Conservation (phyloP, 106 monocot genomes). For the Platanthera zijinensis region DNA sequence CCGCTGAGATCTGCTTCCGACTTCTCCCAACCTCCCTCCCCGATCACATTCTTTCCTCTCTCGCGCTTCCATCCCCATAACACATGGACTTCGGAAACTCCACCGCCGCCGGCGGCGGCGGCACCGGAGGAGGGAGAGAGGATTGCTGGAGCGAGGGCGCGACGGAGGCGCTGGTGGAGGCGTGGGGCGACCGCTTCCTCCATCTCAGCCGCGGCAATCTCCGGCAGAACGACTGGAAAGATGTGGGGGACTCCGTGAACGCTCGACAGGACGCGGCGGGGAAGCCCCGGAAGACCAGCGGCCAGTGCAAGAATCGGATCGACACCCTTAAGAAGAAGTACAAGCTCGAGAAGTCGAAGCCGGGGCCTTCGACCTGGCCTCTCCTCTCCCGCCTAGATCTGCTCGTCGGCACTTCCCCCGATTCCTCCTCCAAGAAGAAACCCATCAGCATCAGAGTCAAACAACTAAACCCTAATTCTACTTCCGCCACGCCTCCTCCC, state of each 20-base stretch:
- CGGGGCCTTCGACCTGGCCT: slow-evolving; percentile 27
- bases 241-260: slow-evolving; percentile 43
- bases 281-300: slow-evolving; percentile 24
- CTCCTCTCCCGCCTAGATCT: slow-evolving; percentile 31
- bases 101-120: not conserved
- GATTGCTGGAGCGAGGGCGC: slow-evolving; percentile 51
- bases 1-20: not conserved
- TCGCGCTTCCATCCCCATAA: not conserved
- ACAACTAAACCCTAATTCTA: slow-evolving; percentile 11
- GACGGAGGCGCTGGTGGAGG: slow-evolving; percentile 30
- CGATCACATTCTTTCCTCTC: not conserved
- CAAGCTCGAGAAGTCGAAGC: slow-evolving; percentile 35
- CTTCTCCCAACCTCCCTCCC: not conserved
- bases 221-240: slow-evolving; percentile 46
- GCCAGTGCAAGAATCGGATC: slow-evolving; percentile 55
- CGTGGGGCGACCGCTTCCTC: slow-evolving; percentile 46
- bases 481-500: not conserved
- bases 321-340: slow-evolving; percentile 62
- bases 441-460: slow-evolving; percentile 5
- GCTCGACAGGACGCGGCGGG: slow-evolving; percentile 21
- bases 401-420: slow-evolving; percentile 13
- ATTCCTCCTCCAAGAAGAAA: not conserved
- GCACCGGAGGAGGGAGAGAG: slow-evolving; percentile 13
- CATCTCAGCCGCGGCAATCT: slow-evolving; percentile 44
- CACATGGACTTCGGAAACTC: not conserved